Evolutionary conservation across 805 yeast species (phyloP), one percentile per base, ranked within the genome.

Genomic region (Komagataella mondaviorum): DNA sequence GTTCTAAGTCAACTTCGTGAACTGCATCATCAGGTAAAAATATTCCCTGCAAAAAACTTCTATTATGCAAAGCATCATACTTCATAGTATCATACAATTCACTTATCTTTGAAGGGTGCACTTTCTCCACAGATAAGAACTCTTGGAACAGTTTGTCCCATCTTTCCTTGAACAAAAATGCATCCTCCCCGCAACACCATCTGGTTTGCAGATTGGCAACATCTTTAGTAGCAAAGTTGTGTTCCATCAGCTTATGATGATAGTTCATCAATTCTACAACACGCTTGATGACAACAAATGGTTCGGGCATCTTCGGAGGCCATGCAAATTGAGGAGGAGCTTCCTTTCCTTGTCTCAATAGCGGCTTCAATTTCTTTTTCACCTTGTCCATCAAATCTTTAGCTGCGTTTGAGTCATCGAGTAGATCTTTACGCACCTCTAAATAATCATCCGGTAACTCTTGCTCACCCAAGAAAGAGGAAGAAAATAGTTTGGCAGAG

Each of bases 221-320:
- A 59, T 88, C 81, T 55, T 80, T 78, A 49, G 79, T 71, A 45
- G 72, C 75, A 59, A 83, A 88, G 62, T 90, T 90, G 66, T 83
- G 77, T 51, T 81, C 83, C 95, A 93, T 81, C 50, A 93, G 80
- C 57, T 75, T 77, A 45, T 81, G 81, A 64, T 93, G 97, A 67
- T 85, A 89, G 65, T 83, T 88, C 98, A 93, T 91, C 60, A 93
- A 73, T 60, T 89, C 96, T 46, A 93, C 96, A 23, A 93, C 99
- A 55, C 96, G 74, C 62, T 88, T 87, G 59, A 95, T 87, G 14
- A 93, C 99, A 49, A 83, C 80, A 62, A 88, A 91, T 1, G 99
- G 99, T 63, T 93, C 95, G 0, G 99, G 98, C 87, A 93, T 89
- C 63, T 88, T 88, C 17, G 93, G 87, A 0, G 99, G 99, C 99